Percentiles rank a stretch among this genome's conserved stretches.
These are phyloP conservation scores for Fraxinus ornus DNA, from an alignment of 305 asterid genomes.

Conservation along the genomic window DNA sequence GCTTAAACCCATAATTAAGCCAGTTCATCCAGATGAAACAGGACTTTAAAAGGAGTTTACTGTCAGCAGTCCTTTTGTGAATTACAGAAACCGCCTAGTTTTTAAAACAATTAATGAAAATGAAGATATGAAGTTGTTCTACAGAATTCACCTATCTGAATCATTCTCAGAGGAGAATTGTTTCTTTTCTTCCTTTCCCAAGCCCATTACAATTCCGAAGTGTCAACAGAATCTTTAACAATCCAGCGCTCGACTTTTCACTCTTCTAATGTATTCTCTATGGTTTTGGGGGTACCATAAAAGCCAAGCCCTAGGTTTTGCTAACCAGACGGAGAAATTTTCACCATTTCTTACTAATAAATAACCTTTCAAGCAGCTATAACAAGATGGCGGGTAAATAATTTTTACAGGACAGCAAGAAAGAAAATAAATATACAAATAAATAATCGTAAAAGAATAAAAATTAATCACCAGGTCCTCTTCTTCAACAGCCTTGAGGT, in stretches of 20 bases:
- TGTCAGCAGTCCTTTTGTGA: not conserved
- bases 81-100: not conserved
- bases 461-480: slow-evolving; percentile 57
- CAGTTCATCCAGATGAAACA: not conserved
- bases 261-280: not conserved
- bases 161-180: not conserved
- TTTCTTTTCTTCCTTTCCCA: not conserved
- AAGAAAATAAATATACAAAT: not conserved
- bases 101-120: not conserved
- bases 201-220: not conserved
- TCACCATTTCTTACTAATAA: not conserved
- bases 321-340: not conserved
- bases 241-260: not conserved
- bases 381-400: not conserved
- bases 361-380: not conserved
- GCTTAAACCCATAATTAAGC: not conserved
- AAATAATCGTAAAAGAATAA: not conserved
- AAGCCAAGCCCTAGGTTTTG: not conserved
- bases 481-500: slow-evolving; percentile 68
- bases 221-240: not conserved
- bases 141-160: not conserved
- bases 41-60: not conserved
- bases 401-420: not conserved
- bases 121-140: not conserved
- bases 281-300: not conserved